Base-by-base conservation (phyloP, 805 yeast genomes). In the Torulaspora franciscae region DNA sequence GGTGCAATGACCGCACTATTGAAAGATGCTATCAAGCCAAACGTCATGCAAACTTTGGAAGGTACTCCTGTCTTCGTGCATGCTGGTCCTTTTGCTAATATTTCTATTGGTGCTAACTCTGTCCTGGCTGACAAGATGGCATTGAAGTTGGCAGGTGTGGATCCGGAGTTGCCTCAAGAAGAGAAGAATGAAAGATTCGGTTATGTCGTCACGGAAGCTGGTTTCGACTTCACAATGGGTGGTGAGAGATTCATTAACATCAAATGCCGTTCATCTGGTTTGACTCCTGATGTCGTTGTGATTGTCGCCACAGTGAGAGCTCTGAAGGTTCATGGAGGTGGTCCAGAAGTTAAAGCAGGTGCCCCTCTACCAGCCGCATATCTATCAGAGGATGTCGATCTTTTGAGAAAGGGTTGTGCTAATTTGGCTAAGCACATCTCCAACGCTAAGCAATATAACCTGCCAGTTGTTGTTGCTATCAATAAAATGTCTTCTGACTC, bases 191-290 rank as follows among this genome's bases (percentile, higher is more conserved):
- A 73, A 44, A 76, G 75, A 58, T 76, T 75, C 54, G 93, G 95
- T 50, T 85, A 77, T 56, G 95, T 85, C 49, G 83, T 85, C 43
- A 85, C 95, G 38, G 95, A 85, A 66, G 95, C 95, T 14, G 95
- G 95, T 50, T 85, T 85, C 69, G 95, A 85, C 67, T 85, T 85
- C 73, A 85, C 93, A 41, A 85, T 85, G 95, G 95, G 95, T 62
- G 95, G 95, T 65, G 95, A 85, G 71, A 73, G 95, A 68, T 85
- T 85, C 67, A 73, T 83, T 65, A 83, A 85, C 67, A 85, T 85
- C 69, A 85, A 85, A 66, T 82, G 90, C 64, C 76, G 93, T 62
- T 75, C 89, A 7, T 80, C 87, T n/a, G 93, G 91, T 7, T 71
- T 84, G 50, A 73, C 72, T 25, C 95, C 95, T 14, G 87, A 85